Conservation (phyloP, 495 filamentous ascomycete genomes). For the Letharia lupina region DNA sequence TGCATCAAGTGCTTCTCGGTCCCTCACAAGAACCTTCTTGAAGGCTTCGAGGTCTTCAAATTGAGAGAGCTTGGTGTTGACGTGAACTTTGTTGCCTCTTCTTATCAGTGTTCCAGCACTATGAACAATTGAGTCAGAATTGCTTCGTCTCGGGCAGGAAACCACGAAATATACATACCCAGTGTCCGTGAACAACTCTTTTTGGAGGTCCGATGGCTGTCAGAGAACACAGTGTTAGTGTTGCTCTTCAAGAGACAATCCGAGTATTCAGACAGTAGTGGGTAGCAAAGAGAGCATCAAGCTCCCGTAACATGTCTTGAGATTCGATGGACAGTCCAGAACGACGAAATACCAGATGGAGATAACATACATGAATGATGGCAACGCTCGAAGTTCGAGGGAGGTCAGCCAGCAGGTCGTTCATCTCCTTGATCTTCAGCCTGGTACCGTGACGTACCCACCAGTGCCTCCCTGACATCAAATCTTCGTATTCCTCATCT, state of each 20-base stretch:
- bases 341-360: neutral
- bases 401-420: constrained; percentile 78
- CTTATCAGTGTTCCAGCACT: constrained; percentile 84
- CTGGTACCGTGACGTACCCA: constrained; percentile 96
- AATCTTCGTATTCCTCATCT: constrained; percentile 90
- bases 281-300: neutral
- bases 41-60: constrained; percentile 70
- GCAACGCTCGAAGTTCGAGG: constrained; percentile 91
- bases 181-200: constrained; percentile 60
- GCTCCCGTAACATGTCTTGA: neutral
- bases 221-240: neutral
- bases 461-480: constrained; percentile 74
- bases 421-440: constrained; percentile 98
- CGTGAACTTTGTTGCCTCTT: constrained; percentile 81
- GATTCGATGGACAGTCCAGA: neutral
- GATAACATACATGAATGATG: constrained; percentile 60
- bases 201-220: constrained; percentile 76
- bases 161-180: neutral
- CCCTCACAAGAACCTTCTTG: constrained; percentile 75
- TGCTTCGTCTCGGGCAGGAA: constrained; percentile 52
- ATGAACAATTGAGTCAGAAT: constrained; percentile 78
- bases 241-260: neutral
- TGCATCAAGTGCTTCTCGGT: constrained; percentile 78
- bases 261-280: neutral
- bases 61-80: constrained; percentile 62